Base-by-base conservation (phyloP, 192 early-diverging fungal species). In the Rhizophagus sp. region DNA sequence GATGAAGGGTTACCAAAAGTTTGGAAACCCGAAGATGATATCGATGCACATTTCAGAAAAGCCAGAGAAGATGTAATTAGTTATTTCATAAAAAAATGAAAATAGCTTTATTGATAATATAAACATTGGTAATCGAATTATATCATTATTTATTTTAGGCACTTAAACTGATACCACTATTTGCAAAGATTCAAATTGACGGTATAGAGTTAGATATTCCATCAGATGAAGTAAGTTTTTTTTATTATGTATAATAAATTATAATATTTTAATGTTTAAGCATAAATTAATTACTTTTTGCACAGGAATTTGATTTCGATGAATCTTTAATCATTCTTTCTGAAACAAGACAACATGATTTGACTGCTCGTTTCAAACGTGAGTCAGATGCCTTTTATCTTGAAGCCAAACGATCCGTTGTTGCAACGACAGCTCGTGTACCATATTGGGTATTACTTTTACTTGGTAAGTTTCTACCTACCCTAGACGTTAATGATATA, bases 371-470 rank as follows among this genome's bases (percentile, higher is more conserved):
- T 76, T 98, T 99, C 87, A 91, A 92, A 76, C 90, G 92, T 30
- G 96, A 98, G 79, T 94, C 94, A 0, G 96, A 99, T 85, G 91
- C 91, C 0, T 89, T 97, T 82, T 98, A 95, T 73, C 82, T 98
- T 61, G 98, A 99, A 81, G 98, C 98, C 2, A 99, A 99, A 87
- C 92, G 98, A 34, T 93, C 96, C 2, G 93, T 96, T 73, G 97
- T 99, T 4, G 82, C 91, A 8, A 96, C 95, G 9, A 95, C 94
- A 44, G 93, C 93, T 75, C 93, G 92, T 64, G 90, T 98, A 25
- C 97, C 97, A 1, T 80, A 86, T 34, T 99, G 96, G 96, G 89
- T 97, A 74, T 85, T 96, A 33, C 88, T 91, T 19, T 75, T 95
- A 10, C 24, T 79, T 34, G 66, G 77, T 79, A 62, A 79, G 50